phyloP scores from a whole-genome alignment of 768 basidiomycete genomes.

The Tephrocybe sp. region DNA sequence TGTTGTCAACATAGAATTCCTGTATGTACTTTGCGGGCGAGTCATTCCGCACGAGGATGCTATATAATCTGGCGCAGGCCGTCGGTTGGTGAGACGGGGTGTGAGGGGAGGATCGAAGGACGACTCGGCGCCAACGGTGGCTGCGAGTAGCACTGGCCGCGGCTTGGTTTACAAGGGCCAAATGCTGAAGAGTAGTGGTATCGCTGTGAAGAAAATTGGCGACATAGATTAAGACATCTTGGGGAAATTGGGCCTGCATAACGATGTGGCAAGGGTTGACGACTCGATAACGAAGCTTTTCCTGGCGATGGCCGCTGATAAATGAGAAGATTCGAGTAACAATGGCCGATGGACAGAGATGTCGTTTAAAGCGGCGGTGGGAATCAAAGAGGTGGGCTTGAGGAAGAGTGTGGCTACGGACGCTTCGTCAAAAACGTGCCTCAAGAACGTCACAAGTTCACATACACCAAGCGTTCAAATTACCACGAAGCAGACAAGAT shows the following conservation, averaged over 20 bases:
- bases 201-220: conserved; percentile 6
- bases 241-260: neutral
- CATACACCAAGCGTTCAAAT: neutral
- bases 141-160: neutral
- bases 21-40: neutral
- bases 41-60: neutral
- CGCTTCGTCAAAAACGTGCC: conserved; percentile 9
- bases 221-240: conserved; percentile 3
- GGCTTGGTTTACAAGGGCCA: conserved; percentile 2
- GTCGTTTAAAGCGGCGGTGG: neutral
- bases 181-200: neutral
- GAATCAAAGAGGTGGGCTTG: neutral
- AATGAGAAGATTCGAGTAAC: neutral
- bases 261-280: neutral
- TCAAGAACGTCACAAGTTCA: conserved; percentile 2
- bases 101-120: neutral
- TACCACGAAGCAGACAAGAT: neutral
- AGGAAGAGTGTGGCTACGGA: neutral
- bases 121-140: conserved; percentile 4
- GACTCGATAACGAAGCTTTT: neutral
- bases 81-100: neutral
- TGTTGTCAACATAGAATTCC: conserved; percentile 4
- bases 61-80: neutral
- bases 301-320: neutral
- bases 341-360: neutral